Evolutionary conservation across 2,329 filamentous ascomycete genomes (phyloP), one percentile per base, ranked within the genome.

Genomic region (Colletotrichum sansevieriae): DNA sequence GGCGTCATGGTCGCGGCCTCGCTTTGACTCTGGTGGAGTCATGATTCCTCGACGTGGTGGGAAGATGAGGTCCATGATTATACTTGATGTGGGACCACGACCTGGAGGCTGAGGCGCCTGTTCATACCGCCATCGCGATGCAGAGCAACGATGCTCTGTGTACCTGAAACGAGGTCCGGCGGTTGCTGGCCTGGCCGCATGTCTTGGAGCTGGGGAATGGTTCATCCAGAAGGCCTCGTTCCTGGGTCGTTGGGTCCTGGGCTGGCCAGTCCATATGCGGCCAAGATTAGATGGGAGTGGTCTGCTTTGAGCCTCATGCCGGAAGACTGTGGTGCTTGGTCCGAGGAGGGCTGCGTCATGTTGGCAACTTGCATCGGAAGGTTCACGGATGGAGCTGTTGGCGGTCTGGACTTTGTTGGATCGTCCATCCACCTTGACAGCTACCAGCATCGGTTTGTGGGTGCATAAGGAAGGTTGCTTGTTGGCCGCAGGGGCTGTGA

Each of bases 91-190:
- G 39, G 47, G 39, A 46, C 22, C 55, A 46, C 55, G 39, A 15
- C 29, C 29, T 39, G 29, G 62, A 69, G 66, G 66, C 66, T 69
- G 66, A 61, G 66, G 66, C 66, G 66, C 66, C 62, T 56, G 55
- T 69, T 66, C 63, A 61, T 66, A 66, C 66, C 43, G 41, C 12
- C 35, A 25, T 47, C 44, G 29, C 49, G n/a, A 66, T 66, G 61
- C 25, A 29, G 20, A 57, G 25, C 22, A 12, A 15, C 37, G 37
- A 39, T 39, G 37, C 37, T 4, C 29, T 57, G 55, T 33, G 43
- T 29, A 57, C 62, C 66, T 69, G 66, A 66, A 66, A 69, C 66
- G 25, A 22, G 57, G 61, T 33, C 66, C 39, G 62, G 66, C 56
- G 66, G 66, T 33, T 57, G 63, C 62, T 25, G 55, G 37, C 63